Evolutionary conservation across 164 flowering plant species (phyloP), one percentile per base, ranked within the genome.

Genomic region (Stephania cephalantha): DNA sequence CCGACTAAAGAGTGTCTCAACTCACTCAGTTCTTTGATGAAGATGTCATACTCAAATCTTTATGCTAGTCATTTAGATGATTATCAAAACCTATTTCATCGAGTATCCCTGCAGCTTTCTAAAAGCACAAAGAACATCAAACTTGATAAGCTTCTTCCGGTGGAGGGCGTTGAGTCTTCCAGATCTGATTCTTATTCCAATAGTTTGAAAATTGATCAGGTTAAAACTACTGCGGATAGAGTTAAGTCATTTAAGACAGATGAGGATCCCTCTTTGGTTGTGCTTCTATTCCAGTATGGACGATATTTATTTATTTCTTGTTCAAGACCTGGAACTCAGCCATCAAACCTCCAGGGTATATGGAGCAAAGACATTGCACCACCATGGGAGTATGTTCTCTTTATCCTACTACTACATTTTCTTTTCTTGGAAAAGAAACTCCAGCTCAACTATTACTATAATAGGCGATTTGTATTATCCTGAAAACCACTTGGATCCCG

Each of bases 281-380:
- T 87, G 87, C 93, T 95, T 77, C 80, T 93, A 46, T 95, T 95
- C 83, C 99, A 95, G 71, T 95, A 84, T 85, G 97, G 99, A 72
- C 86, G 99, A 6, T 95, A 95, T 84, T 85, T 95, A 82, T 90
- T 95, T 46, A 93, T 95, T 72, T 87, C 98, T 79, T 89, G 89
- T 83, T 93, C 99, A 52, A 85, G 98, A 69, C 95, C 96, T 76
- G 97, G 97, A 86, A 90, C 95, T 69, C 97, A 95, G 82, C 86
- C 81, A 71, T 85, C 99, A 73, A 93, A 93, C 82, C 84, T 93
- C 55, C 99, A 95, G 80, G 99, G 99, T 22, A 90, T 95, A 76
- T 95, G 99, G 98, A 95, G 85, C 83, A 85, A 90, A 79, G 87
- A 93, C 70, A 70, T 89, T 58, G 87, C 85, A 74, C 99, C 99